Conservation (phyloP, 1,284 basidiomycete species). For the Sanguinoderma infundibulare region DNA sequence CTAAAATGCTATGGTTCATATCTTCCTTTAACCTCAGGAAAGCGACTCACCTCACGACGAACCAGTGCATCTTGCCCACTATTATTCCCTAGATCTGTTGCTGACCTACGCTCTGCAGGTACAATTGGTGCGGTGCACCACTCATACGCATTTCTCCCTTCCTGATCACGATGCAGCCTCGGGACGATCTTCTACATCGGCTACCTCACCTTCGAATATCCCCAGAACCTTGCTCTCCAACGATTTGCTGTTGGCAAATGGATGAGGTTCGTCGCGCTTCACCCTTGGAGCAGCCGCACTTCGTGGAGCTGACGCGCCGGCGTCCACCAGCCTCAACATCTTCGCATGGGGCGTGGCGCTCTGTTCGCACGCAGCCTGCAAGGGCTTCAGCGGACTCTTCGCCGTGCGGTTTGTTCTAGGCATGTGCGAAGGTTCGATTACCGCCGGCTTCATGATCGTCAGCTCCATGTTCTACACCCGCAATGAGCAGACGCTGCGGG, state of each 20-base stretch:
- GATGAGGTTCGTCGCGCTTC: constrained; percentile 60
- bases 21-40: constrained; percentile 34
- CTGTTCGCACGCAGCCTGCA: constrained; percentile 71
- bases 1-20: not conserved
- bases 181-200: constrained; percentile 74
- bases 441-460: constrained; percentile 78
- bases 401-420: constrained; percentile 70
- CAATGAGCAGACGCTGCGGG: constrained; percentile 70
- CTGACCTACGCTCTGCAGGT: constrained; percentile 20
- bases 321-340: constrained; percentile 58
- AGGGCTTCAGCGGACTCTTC: constrained; percentile 71
- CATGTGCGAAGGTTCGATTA: constrained; percentile 80
- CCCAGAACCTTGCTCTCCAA: constrained; percentile 76
- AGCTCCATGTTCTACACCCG: constrained; percentile 83
- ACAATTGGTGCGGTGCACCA: constrained; percentile 32
- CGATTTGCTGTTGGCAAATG: constrained; percentile 82
- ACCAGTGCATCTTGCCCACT: constrained; percentile 28
- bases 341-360: constrained; percentile 71
- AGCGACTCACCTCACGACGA: constrained; percentile 35
- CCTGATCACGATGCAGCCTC: constrained; percentile 49
- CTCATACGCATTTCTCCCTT: not conserved
- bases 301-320: not conserved
- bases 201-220: constrained; percentile 72
- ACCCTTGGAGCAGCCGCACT: not conserved
- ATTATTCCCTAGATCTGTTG: not conserved